Conservation (phyloP, 164 flowering plant genomes). For the Macadamia tetraphylla region DNA sequence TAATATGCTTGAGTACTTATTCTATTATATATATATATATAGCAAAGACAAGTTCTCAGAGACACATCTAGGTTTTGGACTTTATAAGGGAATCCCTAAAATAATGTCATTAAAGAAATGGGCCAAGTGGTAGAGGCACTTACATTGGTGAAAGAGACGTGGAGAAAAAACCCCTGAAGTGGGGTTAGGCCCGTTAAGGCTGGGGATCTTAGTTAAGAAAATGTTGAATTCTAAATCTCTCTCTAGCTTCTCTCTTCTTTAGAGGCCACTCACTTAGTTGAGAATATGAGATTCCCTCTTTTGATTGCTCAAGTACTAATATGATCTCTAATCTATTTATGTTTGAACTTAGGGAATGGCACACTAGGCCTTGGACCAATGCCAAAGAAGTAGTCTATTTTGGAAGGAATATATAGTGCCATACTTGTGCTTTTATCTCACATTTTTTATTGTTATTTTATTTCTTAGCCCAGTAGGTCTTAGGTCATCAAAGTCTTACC, state of each 20-base stretch:
- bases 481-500: no score
- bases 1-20: no score
- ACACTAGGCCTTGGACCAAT: constrained; percentile 7
- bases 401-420: no score
- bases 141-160: constrained; percentile 15
- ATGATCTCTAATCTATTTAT: not conserved
- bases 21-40: no score
- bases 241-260: not conserved
- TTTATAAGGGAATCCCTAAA: not conserved
- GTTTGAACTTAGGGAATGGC: not conserved
- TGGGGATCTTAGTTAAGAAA: constrained; percentile 11
- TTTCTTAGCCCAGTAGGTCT: no score
- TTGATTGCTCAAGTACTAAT: no score
- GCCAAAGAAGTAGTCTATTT: not conserved
- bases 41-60: not conserved
- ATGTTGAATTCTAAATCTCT: not conserved
- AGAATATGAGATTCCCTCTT: not conserved
- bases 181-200: not conserved
- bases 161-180: not conserved
- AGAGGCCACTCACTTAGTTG: constrained; percentile 1
- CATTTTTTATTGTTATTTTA: no score
- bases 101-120: not conserved
- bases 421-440: no score
- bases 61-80: constrained; percentile 7
- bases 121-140: constrained; percentile 14